A percentile compares a stretch with the other conserved stretches of the same genome.
Conservation (phyloP, 129 eudicot species). For the Escallonia rubra region DNA sequence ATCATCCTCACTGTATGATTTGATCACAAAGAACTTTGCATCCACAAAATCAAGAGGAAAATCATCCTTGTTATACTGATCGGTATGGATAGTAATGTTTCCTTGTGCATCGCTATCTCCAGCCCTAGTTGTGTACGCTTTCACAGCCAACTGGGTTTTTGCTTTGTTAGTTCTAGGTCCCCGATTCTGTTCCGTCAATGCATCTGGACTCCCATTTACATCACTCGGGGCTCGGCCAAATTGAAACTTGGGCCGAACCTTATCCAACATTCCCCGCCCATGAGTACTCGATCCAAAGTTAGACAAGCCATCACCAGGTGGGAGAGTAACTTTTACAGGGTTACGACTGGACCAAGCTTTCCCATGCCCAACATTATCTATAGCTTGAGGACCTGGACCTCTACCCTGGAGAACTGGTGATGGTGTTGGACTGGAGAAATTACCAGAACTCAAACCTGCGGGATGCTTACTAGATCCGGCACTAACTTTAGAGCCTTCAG, state of each 20-base stretch:
- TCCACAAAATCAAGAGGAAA: slow-evolving; percentile 56
- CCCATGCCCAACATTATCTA: slow-evolving; percentile 36
- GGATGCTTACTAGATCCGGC: slow-evolving; percentile 47
- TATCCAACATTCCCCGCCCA: slow-evolving; percentile 26
- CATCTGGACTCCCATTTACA: slow-evolving; percentile 40
- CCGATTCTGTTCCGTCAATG: slow-evolving; percentile 46
- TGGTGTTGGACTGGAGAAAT: slow-evolving; percentile 36
- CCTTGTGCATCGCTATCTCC: slow-evolving; percentile 76
- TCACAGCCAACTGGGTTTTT: slow-evolving; percentile 49
- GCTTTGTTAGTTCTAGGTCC: slow-evolving; percentile 58
- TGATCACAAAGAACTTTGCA: slow-evolving; percentile 84
- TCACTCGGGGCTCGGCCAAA: slow-evolving; percentile 31
- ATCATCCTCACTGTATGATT: slow-evolving; percentile 98
- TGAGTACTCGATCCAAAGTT: slow-evolving; percentile 35
- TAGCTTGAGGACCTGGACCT: slow-evolving; percentile 43
- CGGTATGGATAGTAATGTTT: slow-evolving; percentile 51
- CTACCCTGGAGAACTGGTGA: slow-evolving; percentile 49
- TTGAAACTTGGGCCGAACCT: slow-evolving; percentile 40
- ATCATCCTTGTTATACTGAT: slow-evolving; percentile 74
- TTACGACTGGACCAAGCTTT: slow-evolving; percentile 39
- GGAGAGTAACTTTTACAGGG: slow-evolving; percentile 35
- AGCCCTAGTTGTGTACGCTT: slow-evolving; percentile 73
- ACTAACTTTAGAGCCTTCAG: slow-evolving; percentile 47
- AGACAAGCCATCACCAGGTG: slow-evolving; percentile 46
- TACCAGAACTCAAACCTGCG: slow-evolving; percentile 24